Evolutionary conservation across 179 eudicot species (phyloP).

Genomic region (Corrigiola litoralis): DNA sequence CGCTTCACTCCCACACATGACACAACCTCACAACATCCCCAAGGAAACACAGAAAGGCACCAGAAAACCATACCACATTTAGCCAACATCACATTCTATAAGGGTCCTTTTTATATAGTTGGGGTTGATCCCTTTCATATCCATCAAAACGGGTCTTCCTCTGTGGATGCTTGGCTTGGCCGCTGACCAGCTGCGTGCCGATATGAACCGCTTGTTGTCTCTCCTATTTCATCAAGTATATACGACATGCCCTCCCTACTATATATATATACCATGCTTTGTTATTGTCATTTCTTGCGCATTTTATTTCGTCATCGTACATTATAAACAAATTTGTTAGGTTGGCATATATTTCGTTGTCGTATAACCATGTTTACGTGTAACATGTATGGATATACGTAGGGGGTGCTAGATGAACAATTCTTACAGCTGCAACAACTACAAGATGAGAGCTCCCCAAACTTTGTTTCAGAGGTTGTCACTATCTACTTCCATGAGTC

Average conservation of each 20-base stretch:
- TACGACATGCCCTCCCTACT: too few relatives aligned
- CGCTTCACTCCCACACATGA: slow-evolving; percentile 1
- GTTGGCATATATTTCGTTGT: too few relatives aligned
- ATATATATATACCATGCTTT: too few relatives aligned
- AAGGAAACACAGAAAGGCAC: slow-evolving; percentile 2
- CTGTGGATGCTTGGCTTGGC: slow-evolving; percentile 96
- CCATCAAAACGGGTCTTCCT: slow-evolving; percentile 91
- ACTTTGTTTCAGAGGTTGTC: slow-evolving; percentile 79
- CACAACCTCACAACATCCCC: neutral
- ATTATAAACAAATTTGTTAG: too few relatives aligned
- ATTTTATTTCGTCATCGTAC: too few relatives aligned
- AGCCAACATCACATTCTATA: neutral
- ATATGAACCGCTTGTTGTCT: slow-evolving; percentile 86
- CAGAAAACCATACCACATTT: neutral
- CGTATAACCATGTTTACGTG: neutral
- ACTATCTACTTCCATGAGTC: slow-evolving; percentile 86
- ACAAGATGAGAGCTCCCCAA: slow-evolving; percentile 81
- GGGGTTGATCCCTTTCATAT: neutral
- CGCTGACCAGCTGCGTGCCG: slow-evolving; percentile 66
- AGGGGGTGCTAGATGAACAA: slow-evolving; percentile 97
- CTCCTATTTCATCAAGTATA: slow-evolving; percentile 85
- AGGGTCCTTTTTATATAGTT: neutral
- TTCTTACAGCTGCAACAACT: slow-evolving; percentile 90
- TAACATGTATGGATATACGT: neutral
- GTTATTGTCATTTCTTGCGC: too few relatives aligned